Percentiles rank a stretch among this genome's conserved stretches.
Evolutionary conservation across 768 basidiomycete genomes (phyloP).

Genomic region (Russula emetica): DNA sequence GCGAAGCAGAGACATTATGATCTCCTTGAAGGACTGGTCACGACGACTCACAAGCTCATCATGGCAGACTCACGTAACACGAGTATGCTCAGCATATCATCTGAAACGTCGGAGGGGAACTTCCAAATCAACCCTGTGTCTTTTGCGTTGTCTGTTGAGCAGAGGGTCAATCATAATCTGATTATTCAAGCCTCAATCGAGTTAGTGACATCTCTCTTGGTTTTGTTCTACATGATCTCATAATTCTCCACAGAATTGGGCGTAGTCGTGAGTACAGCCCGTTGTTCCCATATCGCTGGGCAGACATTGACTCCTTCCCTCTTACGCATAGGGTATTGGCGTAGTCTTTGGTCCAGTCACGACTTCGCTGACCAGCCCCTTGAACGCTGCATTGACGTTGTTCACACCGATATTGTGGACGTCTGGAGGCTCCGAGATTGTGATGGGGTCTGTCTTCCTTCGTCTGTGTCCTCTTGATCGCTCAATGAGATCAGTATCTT

Average conservation of each 20-base stretch:
- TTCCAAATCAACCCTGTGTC: not conserved
- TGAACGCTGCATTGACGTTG: no score
- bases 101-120: not conserved
- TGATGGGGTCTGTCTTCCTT: no score
- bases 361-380: no score
- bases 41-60: conserved; percentile 6
- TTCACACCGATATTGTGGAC: no score
- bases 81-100: no score
- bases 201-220: not conserved
- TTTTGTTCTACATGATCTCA: not conserved
- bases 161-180: not conserved
- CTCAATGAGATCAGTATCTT: no score
- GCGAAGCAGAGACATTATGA: not conserved
- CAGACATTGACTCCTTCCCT: not conserved
- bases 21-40: not conserved
- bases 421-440: no score
- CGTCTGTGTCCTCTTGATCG: no score
- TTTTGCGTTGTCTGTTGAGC: conserved; percentile 8
- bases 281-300: not conserved
- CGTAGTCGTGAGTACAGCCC: not conserved
- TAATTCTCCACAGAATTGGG: not conserved
- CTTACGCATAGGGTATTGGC: conserved; percentile 13
- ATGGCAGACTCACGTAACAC: not conserved
- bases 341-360: not conserved
- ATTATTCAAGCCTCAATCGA: conserved; percentile 2